Evolutionary conservation across 768 basidiomycete species (phyloP), one percentile per base, ranked within the genome.

Genomic region (Lactifluus piperatus): DNA sequence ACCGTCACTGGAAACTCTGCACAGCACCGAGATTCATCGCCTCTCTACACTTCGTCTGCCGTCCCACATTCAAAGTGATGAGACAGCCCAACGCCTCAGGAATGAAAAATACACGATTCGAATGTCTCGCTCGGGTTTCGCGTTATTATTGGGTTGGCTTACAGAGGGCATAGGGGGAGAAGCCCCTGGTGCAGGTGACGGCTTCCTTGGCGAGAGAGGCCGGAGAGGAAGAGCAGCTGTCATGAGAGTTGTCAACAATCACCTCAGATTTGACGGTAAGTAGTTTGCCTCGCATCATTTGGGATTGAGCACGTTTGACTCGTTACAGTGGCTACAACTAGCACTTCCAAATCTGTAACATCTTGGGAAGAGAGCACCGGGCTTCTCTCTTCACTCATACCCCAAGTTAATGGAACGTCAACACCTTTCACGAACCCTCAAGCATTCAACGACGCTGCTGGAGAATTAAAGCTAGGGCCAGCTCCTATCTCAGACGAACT

Each of bases 171-270:
- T 86, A 55, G 84, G 94, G 58, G 86, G 94, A 56, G 91, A 92
- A 70, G 80, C 85, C n/a, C 70, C 86, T 63, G 94, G 94, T 51
- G 75, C 79, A 58, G 85, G 91, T 8, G 81, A 84, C 51, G 86
- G 92, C 0, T 91, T 91, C 66, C 77, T 84, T 32, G 91, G 89
- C 1, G 86, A 91, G 65, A 81, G 81, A 57, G 92, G 91, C 20
- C 85, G 87, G 67, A 77, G 94, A 60, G 92, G 93, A 5, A 79
- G 97, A 65, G 86, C 92, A 52, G 82, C 91, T 10, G 87, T 98
- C 45, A 87, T 97, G 83, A 83, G 86, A 44, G 92, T 98, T 37
- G 87, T 99, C 24, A 97, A 97, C 69, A 94, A 93, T 69, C 86
- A 94, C 68, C 77, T 99, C 36, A 83, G 84, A 41, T 91, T 98